Base-by-base conservation (phyloP, 2,329 filamentous ascomycete species). In the Myriosclerotinia duriaeana region DNA sequence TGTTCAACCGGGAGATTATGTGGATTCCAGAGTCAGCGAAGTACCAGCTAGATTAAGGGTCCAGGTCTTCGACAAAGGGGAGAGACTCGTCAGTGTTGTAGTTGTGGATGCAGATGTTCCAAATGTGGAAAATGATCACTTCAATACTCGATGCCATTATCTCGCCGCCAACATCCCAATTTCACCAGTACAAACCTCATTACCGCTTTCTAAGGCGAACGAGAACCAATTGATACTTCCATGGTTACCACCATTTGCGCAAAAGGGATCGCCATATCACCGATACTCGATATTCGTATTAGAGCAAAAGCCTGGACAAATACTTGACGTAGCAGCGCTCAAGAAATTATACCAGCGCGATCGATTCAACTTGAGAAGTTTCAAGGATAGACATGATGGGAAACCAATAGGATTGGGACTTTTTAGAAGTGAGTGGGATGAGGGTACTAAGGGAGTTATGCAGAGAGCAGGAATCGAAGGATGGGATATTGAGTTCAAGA, bases 101-200 rank as follows among this genome's bases (percentile, higher is more conserved):
- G 89, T 98, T 61, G 83, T 98, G 69, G 94, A 99, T 79, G 84
- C 92, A 1, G 95, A 99, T 79, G 92, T 98, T 0, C 95, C 95
- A 64, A 87, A 93, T 71, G 78, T 89, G 6, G 88, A 89, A 68
- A 84, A 80, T 26, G 90, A 99, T 78, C 80, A 81, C 69, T 99
- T 96, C 80, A 83, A 85, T 69, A 90, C 89, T 77, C 87, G 92
- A 74, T 95, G 90, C 78, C 94, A 98, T 80, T 97, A 89, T 80
- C 84, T 98, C 50, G 94, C 93, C 26, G 86, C 84, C 72, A 91
- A 91, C 76, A 83, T 92, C 38, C 81, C 81, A n/a, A 81, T 92
- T 68, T 86, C 84, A 3, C 86, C 87, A 3, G 84, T 81, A 9
- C 76, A 81, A 53, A 85, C 85, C 8, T 85, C 84, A 52, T 78